Base-by-base conservation (phyloP, 495 filamentous ascomycete genomes). In the Collariella sp. region DNA sequence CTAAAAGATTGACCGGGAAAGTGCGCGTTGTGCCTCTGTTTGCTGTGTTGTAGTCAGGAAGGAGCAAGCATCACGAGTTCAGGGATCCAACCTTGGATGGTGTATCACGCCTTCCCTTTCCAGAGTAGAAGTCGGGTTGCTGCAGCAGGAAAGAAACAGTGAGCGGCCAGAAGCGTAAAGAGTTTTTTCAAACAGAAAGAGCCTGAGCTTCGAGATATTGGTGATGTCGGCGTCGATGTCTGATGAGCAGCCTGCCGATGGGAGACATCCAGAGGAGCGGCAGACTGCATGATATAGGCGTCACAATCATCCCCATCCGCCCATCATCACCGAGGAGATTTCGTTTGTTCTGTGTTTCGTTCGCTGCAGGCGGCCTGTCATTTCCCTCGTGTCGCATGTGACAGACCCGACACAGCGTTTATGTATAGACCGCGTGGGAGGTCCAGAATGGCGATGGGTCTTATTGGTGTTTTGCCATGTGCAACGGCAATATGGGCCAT, bases 351-450 rank as follows among this genome's bases (percentile, higher is more conserved):
- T 31, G 40, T 42, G 47, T 31, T 26, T 35, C 49, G 49, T 38
- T 53, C 46, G 45, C 39, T 16, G 44, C 55, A 53, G 10, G 49
- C 49, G 44, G 56, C 45, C 33, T 44, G 44, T 54, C 56, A 58
- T 58, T 50, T 58, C 50, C 50, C 40, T 50, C 36, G 50, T 58
- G 56, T 54, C 33, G 16, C 50, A 45, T 29, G 33, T 13, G 23
- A 20, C 35, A 31, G 24, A 15, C n/a, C 5, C 1, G 26, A 7
- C 1, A 22, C 15, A 31, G 3, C 24, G 26, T 15, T 7, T 15
- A 16, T 7, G 3, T 1, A 7, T 16, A 22, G 29, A 22, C 24
- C 16, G 15, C 10, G 26, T 18, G 40, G 19, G 16, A 19, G 22
- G 24, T 15, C 10, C 23, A 41, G 22, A 22, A 22, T 3, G 38